Base-by-base conservation (phyloP, 2,329 filamentous ascomycete species). In the Hirsutella thompsonii region DNA sequence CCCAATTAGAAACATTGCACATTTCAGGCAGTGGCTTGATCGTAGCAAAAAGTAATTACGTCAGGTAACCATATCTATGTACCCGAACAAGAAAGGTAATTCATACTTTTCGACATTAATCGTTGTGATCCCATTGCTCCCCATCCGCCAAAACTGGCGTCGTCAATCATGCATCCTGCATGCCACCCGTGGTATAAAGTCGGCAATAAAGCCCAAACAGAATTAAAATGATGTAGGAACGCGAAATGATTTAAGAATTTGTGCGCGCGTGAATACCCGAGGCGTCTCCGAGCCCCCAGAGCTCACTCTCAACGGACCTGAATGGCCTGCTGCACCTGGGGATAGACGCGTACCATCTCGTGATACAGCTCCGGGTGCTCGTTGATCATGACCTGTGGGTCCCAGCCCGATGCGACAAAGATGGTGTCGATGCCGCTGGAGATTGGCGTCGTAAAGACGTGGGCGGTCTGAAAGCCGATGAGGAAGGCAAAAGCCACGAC, bases 371-470 rank as follows among this genome's bases (percentile, higher is more conserved):
- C 86, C 0, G 80, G 78, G 59, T 94, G 89, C 42, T 92, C 80
- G 34, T 75, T 69, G 56, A 87, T 81, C 66, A 94, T 66, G 8
- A 90, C 83, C 54, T 83, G 72, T 0, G 78, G 77, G 38, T 81
- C 76, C 71, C 77, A 81, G 0, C 75, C 76, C 36, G 72, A 66
- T 0, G 86, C 88, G 0, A 94, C 86, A 52, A 95, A 95, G 46
- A 94, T 84, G 0, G 89, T 93, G 50, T 94, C 84, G 47, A 94
- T 77, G n/a, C 90, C 90, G 52, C 81, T 89, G 47, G 81, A 81
- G 42, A 96, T 69, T 1, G 90, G 90, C 0, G 85, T 90, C 28
- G 90, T 84, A 63, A 95, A 93, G 47, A 94, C 76, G 59, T 93
- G 83, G 57, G 81, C 83, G 45, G 95, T 83, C 59, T 95, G 90